phyloP scores from a whole-genome alignment of 257 asterid species.

The Solanum appendiculatum region DNA sequence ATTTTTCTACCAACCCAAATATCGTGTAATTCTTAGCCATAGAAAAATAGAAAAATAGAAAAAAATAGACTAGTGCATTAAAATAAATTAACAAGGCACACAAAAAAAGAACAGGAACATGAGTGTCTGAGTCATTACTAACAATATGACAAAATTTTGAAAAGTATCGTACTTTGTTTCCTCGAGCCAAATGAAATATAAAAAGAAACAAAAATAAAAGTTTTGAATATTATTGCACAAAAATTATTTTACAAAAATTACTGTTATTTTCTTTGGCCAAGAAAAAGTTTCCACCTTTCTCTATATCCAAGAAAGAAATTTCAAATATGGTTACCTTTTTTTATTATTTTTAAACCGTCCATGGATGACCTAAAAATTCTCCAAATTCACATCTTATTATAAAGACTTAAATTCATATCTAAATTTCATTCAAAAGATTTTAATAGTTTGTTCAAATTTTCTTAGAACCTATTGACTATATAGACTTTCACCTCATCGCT shows the following conservation, averaged over 20 bases:
- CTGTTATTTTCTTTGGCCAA: background rate
- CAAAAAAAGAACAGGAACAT: background rate
- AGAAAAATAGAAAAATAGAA: background rate
- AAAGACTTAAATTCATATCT: background rate
- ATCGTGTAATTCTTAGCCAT: background rate
- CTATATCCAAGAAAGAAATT: background rate
- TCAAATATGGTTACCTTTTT: background rate
- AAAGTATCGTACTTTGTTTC: background rate
- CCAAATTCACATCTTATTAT: background rate
- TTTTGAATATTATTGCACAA: background rate
- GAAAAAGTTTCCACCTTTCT: background rate
- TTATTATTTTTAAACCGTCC: background rate
- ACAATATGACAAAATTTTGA: background rate
- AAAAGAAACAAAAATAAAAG: background rate
- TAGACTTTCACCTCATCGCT: rapidly evolving
- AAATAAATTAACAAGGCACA: background rate
- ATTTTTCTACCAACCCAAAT: background rate
- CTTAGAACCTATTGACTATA: too few relatives aligned
- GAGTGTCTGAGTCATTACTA: background rate
- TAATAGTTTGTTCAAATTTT: too few relatives aligned
- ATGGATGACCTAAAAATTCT: background rate
- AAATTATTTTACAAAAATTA: background rate
- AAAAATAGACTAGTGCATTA: background rate
- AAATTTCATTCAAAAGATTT: background rate
- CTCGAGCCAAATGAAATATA: background rate